A percentile compares a stretch with the other conserved stretches of the same genome.
Conservation (phyloP, 148 eudicot genomes). For the Amaranthus cruentus region DNA sequence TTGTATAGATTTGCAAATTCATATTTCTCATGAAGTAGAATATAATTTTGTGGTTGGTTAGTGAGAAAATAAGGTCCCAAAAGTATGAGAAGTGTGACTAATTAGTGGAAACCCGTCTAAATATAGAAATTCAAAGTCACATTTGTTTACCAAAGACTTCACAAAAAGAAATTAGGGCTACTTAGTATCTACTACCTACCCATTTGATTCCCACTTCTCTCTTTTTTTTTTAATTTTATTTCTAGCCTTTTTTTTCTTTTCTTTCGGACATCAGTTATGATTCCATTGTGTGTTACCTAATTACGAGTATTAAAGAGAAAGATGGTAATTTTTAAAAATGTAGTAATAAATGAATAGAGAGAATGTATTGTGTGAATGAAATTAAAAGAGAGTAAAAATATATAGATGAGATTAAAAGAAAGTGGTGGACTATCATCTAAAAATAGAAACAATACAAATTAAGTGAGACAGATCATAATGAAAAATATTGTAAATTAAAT, state of each 20-base stretch:
- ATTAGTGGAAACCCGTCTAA: slow-evolving; percentile 11
- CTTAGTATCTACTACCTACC: background rate
- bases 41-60: background rate
- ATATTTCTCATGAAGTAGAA: background rate
- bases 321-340: too few relatives aligned
- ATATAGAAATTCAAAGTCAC: slow-evolving; percentile 29
- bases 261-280: background rate
- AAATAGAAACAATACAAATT: too few relatives aligned
- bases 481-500: too few relatives aligned
- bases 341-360: too few relatives aligned
- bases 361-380: too few relatives aligned
- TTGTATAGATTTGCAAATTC: too few relatives aligned
- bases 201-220: background rate
- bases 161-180: slow-evolving; percentile 6
- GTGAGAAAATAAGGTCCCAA: slow-evolving; percentile 5
- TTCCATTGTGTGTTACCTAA: background rate
- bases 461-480: too few relatives aligned
- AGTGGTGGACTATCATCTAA: too few relatives aligned
- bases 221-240: too few relatives aligned
- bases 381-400: too few relatives aligned
- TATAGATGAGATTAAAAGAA: too few relatives aligned
- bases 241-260: too few relatives aligned
- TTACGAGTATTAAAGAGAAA: background rate
- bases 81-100: slow-evolving; percentile 22
- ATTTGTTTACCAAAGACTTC: slow-evolving; percentile 22